Evolutionary conservation across 225 moss, liverwort and hornwort species (phyloP), one percentile per base, ranked within the genome.

Genomic region (Ulota crispa): DNA sequence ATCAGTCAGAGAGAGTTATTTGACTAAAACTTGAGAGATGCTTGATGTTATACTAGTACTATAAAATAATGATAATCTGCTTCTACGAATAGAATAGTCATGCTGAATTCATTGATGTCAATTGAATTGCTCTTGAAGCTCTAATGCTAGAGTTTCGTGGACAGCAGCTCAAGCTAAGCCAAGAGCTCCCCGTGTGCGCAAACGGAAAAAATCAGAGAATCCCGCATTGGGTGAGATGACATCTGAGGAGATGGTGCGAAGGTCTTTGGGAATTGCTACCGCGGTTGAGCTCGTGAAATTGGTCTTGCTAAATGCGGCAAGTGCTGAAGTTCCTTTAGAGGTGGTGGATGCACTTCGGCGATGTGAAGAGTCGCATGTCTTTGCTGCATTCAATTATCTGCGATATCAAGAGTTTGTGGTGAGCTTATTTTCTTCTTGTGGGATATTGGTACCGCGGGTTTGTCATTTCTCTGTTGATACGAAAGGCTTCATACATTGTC

Each of bases 271-370:
- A 76, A 91, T 96, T 81, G 91, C 99, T 15, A 99, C 89, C 80
- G 94, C 96, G 57, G 87, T 96, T 62, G 99, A 99, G 83, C 92
- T 99, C 52, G 92, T 99, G 18, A 99, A 99, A 81, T 69, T 99
- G 80, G 91, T 94, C 63, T 75, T 99, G 69, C 82, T 99, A 45
- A 96, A 96, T 74, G 88, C 92, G 30, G 82, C 85, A 68, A 86
- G 79, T 80, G 77, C 80, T 62, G 91, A 90, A 84, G 70, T 93
- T 57, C 87, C 92, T 70, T 76, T 72, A 20, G 86, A 89, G 36
- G 78, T 94, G n/a, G 91, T 96, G 8, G 92, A 93, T 67, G 92
- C 92, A 81, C 89, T 94, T 37, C 89, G 93, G 61, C 90, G 89
- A 39, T 93, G 90, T 77, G 94, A 93, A 78, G 94, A 99, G 84